These are phyloP conservation scores for Cyclaneusma minus DNA, from an alignment of 2,329 filamentous ascomycete genomes.

Conservation along the genomic window DNA sequence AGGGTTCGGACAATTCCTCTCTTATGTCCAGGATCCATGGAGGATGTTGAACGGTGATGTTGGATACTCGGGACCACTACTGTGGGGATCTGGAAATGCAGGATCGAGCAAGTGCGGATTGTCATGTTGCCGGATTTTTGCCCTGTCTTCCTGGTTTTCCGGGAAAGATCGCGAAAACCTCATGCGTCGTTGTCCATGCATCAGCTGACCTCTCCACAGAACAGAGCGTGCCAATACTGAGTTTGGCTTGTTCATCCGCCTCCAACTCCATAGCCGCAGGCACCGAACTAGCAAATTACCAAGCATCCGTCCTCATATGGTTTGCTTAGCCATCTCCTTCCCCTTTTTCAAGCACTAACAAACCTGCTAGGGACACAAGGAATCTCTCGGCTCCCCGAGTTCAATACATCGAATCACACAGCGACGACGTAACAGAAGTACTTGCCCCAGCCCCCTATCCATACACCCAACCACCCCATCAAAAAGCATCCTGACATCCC, in stretches of 20 bases:
- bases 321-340: conserved; percentile 17
- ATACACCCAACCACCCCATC: conserved; percentile 1
- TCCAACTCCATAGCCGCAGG: conserved; percentile 52
- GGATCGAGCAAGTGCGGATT: background rate
- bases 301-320: conserved; percentile 47
- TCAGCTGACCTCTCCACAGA: conserved; percentile 17
- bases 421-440: conserved; percentile 50
- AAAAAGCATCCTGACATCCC: conserved; percentile 12
- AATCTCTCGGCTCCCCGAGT: conserved; percentile 28
- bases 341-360: conserved; percentile 2
- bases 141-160: background rate
- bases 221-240: conserved; percentile 38
- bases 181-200: conserved; percentile 1
- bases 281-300: conserved; percentile 53
- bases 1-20: background rate
- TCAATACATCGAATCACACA: conserved; percentile 49
- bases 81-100: too few species aligned
- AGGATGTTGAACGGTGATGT: too few species aligned
- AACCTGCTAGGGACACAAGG: conserved; percentile 37
- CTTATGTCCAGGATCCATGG: too few species aligned
- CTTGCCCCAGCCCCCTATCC: conserved; percentile 3
- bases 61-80: too few species aligned
- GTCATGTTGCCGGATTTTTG: background rate
- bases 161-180: background rate
- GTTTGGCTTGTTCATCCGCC: conserved; percentile 41